Base-by-base conservation (phyloP, 176 grass and related monocot species). In the Microstegium vimineum region DNA sequence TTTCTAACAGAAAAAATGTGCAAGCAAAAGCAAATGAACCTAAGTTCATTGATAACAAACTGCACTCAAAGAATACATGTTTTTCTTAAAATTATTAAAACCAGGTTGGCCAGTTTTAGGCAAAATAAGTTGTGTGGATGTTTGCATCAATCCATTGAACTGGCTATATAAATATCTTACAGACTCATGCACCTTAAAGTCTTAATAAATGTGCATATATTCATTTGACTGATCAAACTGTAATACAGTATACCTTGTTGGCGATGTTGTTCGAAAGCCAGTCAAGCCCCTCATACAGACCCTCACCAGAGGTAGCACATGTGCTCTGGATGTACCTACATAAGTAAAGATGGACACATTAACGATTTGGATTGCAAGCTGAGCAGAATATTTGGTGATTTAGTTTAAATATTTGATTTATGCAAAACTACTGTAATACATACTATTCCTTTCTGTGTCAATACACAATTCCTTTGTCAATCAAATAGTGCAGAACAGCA, bases 211-310 rank as follows among this genome's bases (percentile, higher is more conserved):
- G 62, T 8, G 3, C 36, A 33, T 1, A 77, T 59, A 61, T 13
- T 61, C 23, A 14, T 61, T 63, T 63, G 5, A 8, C 33, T 64
- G 28, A 33, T 64, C 12, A 32, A 32, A 64, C 5, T 31, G 28
- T 64, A 41, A 33, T 46, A 5, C 23, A 17, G 23, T 14, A 3
- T 73, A 90, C 88, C 83, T 90, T 90, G 88, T 82, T 90, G 12
- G 88, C 88, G 23, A 90, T 90, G 74, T 90, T 90, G 88, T 86
- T 90, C 42, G 88, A 90, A 57, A 90, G 88, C 88, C 88, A 90
- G 73, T 90, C 88, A 74, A 90, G 88, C 5, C 88, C 88, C 66
- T 90, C 88, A 0, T 90, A 90, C 83, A 90, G 82, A 33, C 88
- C 88, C 83, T 90, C 88, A 62, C 88, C 88, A 35, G 88, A 86